Conservation (phyloP, 371 early-diverging fungal species). For the Mortierella sp. region DNA sequence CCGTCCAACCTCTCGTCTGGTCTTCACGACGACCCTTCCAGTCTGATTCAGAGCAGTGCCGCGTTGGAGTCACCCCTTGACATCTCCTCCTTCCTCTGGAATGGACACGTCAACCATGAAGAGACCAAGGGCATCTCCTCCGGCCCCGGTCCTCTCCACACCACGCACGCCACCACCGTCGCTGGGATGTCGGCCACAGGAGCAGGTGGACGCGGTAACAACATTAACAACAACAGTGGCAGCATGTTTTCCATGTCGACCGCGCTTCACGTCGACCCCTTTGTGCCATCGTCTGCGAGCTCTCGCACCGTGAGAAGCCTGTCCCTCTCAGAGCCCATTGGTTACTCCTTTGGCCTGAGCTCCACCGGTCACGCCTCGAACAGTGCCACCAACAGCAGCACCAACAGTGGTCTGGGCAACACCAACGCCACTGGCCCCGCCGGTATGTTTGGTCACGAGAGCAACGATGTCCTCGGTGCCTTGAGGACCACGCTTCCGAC, state of each 20-base stretch:
- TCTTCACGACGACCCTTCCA: no score
- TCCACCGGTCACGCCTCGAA: conserved; percentile 2
- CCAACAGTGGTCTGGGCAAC: no score
- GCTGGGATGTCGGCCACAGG: conserved; percentile 7
- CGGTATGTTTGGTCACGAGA: conserved; percentile 18
- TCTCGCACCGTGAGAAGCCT: conserved; percentile 25
- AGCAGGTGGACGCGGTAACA: conserved; percentile 2
- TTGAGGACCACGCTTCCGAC: conserved; percentile 18
- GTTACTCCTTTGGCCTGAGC: conserved; percentile 6
- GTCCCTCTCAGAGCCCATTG: conserved; percentile 33
- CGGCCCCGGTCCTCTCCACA: neutral
- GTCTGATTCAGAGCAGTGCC: neutral
- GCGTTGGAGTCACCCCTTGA: conserved; percentile 28
- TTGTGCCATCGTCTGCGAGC: conserved; percentile 14
- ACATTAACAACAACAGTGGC: neutral
- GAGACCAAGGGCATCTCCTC: conserved; percentile 2
- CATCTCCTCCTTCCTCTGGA: conserved; percentile 41
- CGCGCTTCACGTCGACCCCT: conserved; percentile 22
- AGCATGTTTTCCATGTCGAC: conserved; percentile 20
- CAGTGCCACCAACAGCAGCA: conserved; percentile 4
- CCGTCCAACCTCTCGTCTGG: no score
- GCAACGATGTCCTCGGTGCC: conserved; percentile 8
- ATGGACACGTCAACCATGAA: conserved; percentile 12
- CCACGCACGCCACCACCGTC: neutral
- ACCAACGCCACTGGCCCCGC: neutral